These are phyloP conservation scores for Paraglomus occultum DNA, from an alignment of 192 early-diverging fungal species.

Conservation along the genomic window DNA sequence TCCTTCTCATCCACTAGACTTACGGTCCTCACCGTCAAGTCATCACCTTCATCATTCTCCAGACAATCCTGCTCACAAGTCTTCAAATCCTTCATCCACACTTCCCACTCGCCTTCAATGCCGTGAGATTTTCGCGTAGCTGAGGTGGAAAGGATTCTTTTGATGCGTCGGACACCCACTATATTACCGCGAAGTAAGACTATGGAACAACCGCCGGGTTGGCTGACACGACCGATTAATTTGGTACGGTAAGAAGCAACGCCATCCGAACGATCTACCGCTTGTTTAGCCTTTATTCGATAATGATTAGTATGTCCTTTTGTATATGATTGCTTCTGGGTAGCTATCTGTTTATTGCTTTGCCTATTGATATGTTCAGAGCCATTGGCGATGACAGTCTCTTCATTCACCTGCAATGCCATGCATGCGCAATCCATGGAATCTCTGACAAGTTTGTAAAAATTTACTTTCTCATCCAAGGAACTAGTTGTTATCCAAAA, in stretches of 20 bases:
- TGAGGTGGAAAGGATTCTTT: neutral
- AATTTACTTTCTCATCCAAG: conserved; percentile 20
- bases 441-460: conserved; percentile 21
- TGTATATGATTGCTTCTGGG: no score
- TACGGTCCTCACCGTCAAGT: conserved; percentile 7
- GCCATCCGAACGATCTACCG: conserved; percentile 19
- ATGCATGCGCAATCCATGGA: conserved; percentile 27
- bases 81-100: conserved; percentile 25
- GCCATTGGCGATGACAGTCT: no score
- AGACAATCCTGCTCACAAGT: neutral
- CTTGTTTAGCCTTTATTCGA: neutral
- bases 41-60: neutral
- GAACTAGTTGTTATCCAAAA: conserved; percentile 23
- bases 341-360: no score
- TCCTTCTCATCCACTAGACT: conserved; percentile 21
- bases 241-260: conserved; percentile 18
- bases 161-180: conserved; percentile 12
- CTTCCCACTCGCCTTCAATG: conserved; percentile 29
- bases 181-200: conserved; percentile 19
- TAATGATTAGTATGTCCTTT: no score
- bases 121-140: neutral
- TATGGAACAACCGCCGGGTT: conserved; percentile 19
- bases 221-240: conserved; percentile 15
- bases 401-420: neutral
- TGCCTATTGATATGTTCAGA: no score